These are phyloP conservation scores for Mortierella sp. DNA, from an alignment of 371 early-diverging fungal species.

Conservation along the genomic window DNA sequence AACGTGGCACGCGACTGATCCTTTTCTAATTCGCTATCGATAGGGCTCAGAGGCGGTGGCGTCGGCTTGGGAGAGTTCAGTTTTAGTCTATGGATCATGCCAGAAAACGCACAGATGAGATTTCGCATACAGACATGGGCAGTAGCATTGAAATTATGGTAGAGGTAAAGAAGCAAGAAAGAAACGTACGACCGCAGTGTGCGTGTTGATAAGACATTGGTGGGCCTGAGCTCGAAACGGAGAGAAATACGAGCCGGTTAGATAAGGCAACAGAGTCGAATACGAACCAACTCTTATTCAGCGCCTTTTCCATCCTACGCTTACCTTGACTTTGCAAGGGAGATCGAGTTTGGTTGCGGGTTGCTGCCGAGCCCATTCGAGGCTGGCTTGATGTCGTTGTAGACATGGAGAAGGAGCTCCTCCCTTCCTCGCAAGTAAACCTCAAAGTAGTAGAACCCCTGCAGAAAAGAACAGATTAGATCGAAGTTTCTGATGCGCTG, in stretches of 20 bases:
- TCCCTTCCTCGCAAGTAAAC: constrained; percentile 79
- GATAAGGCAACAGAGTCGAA: neutral
- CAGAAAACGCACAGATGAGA: neutral
- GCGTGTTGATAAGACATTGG: constrained; percentile 53
- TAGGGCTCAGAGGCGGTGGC: constrained; percentile 59
- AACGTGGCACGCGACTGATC: constrained; percentile 68
- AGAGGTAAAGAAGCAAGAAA: too few species aligned
- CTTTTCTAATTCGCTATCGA: constrained; percentile 65
- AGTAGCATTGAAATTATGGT: too few species aligned
- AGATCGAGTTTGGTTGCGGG: constrained; percentile 39
- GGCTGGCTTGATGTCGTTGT: constrained; percentile 43
- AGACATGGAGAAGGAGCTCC: constrained; percentile 76
- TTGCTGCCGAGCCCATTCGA: constrained; percentile 20
- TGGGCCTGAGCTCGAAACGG: constrained; percentile 29
- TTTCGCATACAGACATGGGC: too few species aligned
- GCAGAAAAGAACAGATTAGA: constrained; percentile 13
- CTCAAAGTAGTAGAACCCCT: constrained; percentile 85
- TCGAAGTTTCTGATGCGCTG: too few species aligned
- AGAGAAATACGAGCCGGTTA: too few species aligned
- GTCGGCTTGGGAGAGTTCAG: constrained; percentile 17
- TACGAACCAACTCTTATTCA: too few species aligned
- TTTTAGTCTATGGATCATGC: constrained; percentile 26
- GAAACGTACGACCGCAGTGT: constrained; percentile 52
- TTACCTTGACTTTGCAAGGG: constrained; percentile 41
- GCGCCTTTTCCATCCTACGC: neutral